A percentile compares a stretch with the other conserved stretches of the same genome.
These are phyloP conservation scores for Phialophora expanda DNA, from an alignment of 2,329 filamentous ascomycete species.

Conservation along the genomic window DNA sequence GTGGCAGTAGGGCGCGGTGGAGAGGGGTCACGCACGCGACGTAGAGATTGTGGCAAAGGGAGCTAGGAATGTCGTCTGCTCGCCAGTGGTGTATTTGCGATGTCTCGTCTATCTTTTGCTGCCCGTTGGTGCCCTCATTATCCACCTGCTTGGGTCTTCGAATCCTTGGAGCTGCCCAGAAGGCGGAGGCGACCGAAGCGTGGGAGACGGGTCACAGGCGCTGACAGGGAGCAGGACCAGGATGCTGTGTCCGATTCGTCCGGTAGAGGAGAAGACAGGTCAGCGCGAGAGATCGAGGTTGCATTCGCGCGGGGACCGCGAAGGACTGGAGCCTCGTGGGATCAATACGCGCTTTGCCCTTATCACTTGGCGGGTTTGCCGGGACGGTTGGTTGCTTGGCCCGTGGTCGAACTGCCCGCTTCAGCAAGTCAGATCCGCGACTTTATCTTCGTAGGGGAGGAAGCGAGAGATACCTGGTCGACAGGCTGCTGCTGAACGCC, in stretches of 20 bases:
- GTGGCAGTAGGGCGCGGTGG: constrained; percentile 9
- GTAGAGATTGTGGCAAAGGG: constrained; percentile 15
- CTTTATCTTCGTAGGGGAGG: background rate
- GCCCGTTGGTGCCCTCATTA: constrained; percentile 25
- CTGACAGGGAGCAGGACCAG: constrained; percentile 2
- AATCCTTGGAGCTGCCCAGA: constrained; percentile 17
- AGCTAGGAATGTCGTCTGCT: constrained; percentile 2
- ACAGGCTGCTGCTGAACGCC: background rate
- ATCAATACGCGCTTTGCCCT: constrained; percentile 13
- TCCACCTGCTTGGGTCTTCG: background rate
- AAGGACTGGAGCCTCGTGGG: constrained; percentile 12
- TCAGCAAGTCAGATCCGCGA: constrained; percentile 12
- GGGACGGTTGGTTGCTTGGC: constrained; percentile 1
- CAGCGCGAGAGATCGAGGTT: constrained; percentile 17
- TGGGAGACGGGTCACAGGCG: constrained; percentile 11
- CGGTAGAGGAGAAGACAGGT: background rate
- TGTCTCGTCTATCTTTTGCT: constrained; percentile 22
- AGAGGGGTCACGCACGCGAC: constrained; percentile 7
- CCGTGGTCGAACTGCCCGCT: constrained; percentile 6
- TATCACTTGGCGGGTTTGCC: constrained; percentile 19
- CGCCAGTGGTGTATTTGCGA: background rate
- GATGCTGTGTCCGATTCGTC: constrained; percentile 12
- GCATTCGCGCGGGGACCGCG: constrained; percentile 16
- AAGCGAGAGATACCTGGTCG: constrained; percentile 6
- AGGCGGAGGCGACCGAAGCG: constrained; percentile 35